Evolutionary conservation across 2,329 filamentous ascomycete genomes (phyloP), one percentile per base, ranked within the genome.

Genomic region (Aureobasidium sp.): DNA sequence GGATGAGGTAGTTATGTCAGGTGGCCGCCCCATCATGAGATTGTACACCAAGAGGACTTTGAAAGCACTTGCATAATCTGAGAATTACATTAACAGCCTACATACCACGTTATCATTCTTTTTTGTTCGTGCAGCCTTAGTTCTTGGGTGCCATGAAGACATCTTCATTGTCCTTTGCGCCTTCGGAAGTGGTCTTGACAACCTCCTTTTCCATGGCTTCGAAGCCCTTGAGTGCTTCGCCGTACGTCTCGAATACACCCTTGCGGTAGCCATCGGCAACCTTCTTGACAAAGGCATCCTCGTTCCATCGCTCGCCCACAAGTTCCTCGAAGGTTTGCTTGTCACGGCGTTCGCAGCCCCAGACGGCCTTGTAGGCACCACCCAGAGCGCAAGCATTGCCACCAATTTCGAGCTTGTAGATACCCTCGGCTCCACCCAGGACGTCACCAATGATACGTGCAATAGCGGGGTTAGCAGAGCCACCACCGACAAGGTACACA

Each of bases 371-470:
- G 77, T 97, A 97, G 30, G 93, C 93, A 7, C 91, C 91, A 15
- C 94, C 94, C 15, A 97, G 77, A 11, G 93, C 94, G 76, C 94
- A 99, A 3, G 94, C 93, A 76, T 96, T 97, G 30, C 92, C 91
- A 30, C 94, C 93, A 5, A 97, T 91, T 71, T 97, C 92, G 15
- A 99, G 84, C 75, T 88, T 89, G 77, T 91, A 99, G 30, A 97
- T 90, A 29, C 94, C 94, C 65, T 97, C 94, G 2, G 82, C 83
- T 37, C 90, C 90, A 58, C 94, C 94, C 2, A 99, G 83, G 3
- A 97, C 91, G 69, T 96, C 87, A 30, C 91, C 93, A 4, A 92
- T 83, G 52, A 95, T 85, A 63, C 86, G 82, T 6, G 91, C 90
- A 68, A 97, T 97, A 53, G 93, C 91, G 4, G 87, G 86, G 79